These are phyloP conservation scores for Epithemia pelagica DNA, from an alignment of 108 stramenopile genomes.

Conservation along the genomic window DNA sequence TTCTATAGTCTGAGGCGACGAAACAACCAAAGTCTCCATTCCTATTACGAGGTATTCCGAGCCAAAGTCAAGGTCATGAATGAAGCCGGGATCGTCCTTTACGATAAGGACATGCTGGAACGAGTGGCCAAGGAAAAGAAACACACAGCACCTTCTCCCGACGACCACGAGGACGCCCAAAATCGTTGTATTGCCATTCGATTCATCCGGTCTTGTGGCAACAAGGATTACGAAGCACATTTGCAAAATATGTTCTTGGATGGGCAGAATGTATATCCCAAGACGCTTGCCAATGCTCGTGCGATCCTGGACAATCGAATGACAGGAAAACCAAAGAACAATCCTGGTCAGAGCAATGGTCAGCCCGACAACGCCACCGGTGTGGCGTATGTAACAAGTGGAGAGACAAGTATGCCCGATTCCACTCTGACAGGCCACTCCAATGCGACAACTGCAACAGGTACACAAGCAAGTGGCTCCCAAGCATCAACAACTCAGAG, in stretches of 20 bases:
- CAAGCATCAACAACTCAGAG: too few species aligned
- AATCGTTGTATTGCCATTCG: conserved; percentile 9
- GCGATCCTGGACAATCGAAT: conserved; percentile 2
- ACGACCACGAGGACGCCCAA: conserved; percentile 1
- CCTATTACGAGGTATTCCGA: conserved; percentile 7
- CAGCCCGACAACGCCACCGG: too few species aligned
- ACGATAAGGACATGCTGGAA: conserved; percentile 1
- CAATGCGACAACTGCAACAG: too few species aligned
- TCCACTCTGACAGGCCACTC: too few species aligned
- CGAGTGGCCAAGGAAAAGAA: not conserved
- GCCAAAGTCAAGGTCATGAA: conserved; percentile 6
- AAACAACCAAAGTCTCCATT: not conserved
- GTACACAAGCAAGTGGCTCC: too few species aligned
- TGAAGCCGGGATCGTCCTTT: not conserved
- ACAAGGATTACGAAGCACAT: conserved; percentile 12
- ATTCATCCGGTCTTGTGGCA: conserved; percentile 16
- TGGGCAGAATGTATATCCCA: conserved; percentile 21
- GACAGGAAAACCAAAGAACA: too few species aligned
- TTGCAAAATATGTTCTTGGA: conserved; percentile 9
- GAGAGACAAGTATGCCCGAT: too few species aligned
- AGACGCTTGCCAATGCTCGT: conserved; percentile 16
- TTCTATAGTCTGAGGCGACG: conserved; percentile 6
- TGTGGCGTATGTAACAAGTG: too few species aligned
- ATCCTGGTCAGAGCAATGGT: too few species aligned
- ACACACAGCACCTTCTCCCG: not conserved